These are phyloP conservation scores for Hortiboletus flavorubellus DNA, from an alignment of 768 basidiomycete genomes.

Conservation along the genomic window DNA sequence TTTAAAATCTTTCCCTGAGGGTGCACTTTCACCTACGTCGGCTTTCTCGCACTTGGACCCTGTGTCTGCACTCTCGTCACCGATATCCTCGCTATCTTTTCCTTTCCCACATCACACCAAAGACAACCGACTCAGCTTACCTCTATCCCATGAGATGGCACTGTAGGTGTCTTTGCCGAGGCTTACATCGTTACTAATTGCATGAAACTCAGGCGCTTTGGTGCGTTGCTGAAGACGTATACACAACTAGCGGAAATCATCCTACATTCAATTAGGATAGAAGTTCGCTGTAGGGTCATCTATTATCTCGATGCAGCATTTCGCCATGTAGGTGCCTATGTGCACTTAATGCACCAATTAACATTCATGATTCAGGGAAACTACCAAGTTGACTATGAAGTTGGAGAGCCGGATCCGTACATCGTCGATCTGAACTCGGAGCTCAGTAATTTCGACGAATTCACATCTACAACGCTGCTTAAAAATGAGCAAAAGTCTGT, in stretches of 20 bases:
- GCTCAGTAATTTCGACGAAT: slow-evolving; percentile 72
- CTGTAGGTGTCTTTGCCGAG: slow-evolving; percentile 51
- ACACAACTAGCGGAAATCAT: slow-evolving; percentile 86
- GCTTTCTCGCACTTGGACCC: slow-evolving; percentile 47
- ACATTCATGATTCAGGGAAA: slow-evolving; percentile 57
- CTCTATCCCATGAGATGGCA: slow-evolving; percentile 85
- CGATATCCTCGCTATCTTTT: slow-evolving; percentile 43
- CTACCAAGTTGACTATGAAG: slow-evolving; percentile 78
- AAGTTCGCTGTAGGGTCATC: slow-evolving; percentile 80
- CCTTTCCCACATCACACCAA: slow-evolving; percentile 39
- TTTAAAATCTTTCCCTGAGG: slow-evolving; percentile 60
- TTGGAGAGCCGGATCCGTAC: slow-evolving; percentile 88
- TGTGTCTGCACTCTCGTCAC: slow-evolving; percentile 39
- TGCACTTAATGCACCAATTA: slow-evolving; percentile 4
- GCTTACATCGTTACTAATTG: slow-evolving; percentile 1
- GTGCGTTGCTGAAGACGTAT: slow-evolving; percentile 87
- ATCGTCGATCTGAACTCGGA: slow-evolving; percentile 83
- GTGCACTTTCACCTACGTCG: slow-evolving; percentile 46
- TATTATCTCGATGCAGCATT: slow-evolving; percentile 80
- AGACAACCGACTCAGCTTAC: slow-evolving; percentile 58
- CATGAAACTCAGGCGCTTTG: slow-evolving; percentile 67
- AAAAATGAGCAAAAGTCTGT: slow-evolving; percentile 65
- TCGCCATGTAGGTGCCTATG: slow-evolving; percentile 52
- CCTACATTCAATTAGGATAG: slow-evolving; percentile 82
- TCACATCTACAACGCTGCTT: slow-evolving; percentile 58